phyloP scores from a whole-genome alignment of 768 basidiomycete genomes.

The Mycena metata region DNA sequence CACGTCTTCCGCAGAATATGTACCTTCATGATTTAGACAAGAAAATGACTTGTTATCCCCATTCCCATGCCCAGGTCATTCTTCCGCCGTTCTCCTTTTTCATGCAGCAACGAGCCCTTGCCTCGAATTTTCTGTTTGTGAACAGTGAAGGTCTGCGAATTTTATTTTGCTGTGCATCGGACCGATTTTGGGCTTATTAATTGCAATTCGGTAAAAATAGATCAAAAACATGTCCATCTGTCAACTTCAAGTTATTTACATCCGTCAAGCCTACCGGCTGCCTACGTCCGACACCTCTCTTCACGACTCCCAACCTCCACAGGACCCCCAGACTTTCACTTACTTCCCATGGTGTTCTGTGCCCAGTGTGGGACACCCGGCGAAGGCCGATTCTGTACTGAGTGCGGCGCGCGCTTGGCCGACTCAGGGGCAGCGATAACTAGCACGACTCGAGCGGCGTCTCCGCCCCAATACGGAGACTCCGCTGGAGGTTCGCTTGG shows the following conservation, averaged over 20 bases:
- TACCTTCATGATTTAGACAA: conserved; percentile 10
- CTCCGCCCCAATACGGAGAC: conserved; percentile 13
- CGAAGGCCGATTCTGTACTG: conserved; percentile 34
- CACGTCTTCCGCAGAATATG: background rate
- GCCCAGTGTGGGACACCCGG: conserved; percentile 34
- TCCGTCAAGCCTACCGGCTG: background rate
- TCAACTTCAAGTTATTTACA: no score
- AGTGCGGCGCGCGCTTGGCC: conserved; percentile 31
- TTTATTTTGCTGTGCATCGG: no score
- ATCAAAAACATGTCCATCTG: conserved; percentile 16
- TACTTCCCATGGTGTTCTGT: conserved; percentile 32
- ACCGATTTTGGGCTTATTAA: no score
- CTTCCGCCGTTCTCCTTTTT: no score
- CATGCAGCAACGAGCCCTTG: no score
- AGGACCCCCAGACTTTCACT: background rate
- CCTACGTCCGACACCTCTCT: background rate
- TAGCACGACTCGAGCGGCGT: background rate
- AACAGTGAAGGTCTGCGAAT: no score
- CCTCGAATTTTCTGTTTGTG: no score
- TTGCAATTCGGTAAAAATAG: conserved; percentile 18
- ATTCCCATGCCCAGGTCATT: no score
- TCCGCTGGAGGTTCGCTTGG: background rate
- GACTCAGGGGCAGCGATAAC: background rate
- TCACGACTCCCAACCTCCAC: background rate
- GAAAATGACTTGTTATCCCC: no score